Evolutionary conservation across 1,284 basidiomycete species (phyloP).

Genomic region (Leccinum cinnamomeum): DNA sequence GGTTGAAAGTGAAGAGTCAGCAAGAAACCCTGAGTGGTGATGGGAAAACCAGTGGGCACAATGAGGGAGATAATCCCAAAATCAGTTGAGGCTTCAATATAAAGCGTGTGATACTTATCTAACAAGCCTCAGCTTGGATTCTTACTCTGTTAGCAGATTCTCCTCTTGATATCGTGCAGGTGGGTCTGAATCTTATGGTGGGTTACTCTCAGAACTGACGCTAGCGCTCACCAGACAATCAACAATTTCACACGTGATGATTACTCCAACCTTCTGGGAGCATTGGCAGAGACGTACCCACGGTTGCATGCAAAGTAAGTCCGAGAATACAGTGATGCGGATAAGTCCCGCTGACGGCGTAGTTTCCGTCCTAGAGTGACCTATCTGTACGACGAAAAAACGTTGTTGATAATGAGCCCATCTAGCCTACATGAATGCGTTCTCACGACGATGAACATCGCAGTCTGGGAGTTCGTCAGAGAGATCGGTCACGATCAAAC

Average conservation of each 20-base stretch:
- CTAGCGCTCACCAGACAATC: background rate
- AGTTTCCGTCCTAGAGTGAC: background rate
- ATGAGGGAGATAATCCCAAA: background rate
- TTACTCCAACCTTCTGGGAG: background rate
- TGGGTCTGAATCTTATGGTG: background rate
- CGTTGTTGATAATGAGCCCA: background rate
- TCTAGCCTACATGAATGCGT: background rate
- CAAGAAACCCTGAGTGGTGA: background rate
- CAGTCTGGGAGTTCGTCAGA: background rate
- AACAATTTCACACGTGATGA: background rate
- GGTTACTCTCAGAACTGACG: background rate
- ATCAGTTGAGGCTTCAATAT: background rate
- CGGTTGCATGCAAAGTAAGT: background rate
- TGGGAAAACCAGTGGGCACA: background rate
- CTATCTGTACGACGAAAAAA: background rate
- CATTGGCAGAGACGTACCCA: background rate
- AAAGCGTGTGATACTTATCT: background rate
- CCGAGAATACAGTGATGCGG: background rate
- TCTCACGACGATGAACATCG: background rate
- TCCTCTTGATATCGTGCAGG: background rate
- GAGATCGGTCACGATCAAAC: background rate
- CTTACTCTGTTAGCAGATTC: background rate
- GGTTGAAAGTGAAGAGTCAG: background rate
- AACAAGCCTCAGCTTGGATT: background rate
- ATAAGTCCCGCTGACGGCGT: background rate